Conservation (phyloP, 2,329 filamentous ascomycete species). For the Macrophomina tecta region DNA sequence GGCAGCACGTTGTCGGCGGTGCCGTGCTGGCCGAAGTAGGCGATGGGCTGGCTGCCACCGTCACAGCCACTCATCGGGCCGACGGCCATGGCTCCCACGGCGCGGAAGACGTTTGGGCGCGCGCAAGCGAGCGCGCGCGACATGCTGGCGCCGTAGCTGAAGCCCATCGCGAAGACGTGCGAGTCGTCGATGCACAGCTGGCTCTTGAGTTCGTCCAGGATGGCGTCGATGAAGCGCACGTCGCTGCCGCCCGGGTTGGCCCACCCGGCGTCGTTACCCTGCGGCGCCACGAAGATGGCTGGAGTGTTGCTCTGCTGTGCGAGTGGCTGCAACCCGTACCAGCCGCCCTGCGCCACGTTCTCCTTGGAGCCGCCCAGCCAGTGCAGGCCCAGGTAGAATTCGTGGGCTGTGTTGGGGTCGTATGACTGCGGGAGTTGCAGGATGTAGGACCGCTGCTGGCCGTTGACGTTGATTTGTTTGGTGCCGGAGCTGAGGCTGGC, state of each 20-base stretch:
- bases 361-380: slow-evolving; percentile 39
- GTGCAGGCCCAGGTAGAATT: slow-evolving; percentile 52
- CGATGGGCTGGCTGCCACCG: slow-evolving; percentile 48
- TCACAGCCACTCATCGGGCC: slow-evolving; percentile 34
- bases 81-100: slow-evolving; percentile 42
- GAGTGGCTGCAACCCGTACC: slow-evolving; percentile 48
- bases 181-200: slow-evolving; percentile 51
- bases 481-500: not conserved
- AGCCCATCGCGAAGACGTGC: slow-evolving; percentile 52
- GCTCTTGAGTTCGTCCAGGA: slow-evolving; percentile 46
- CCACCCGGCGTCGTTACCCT: slow-evolving; percentile 51
- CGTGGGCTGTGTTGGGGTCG: slow-evolving; percentile 47
- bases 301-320: slow-evolving; percentile 37
- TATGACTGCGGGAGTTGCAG: slow-evolving; percentile 50
- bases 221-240: slow-evolving; percentile 48
- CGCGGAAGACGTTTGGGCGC: slow-evolving; percentile 47
- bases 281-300: slow-evolving; percentile 53
- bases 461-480: slow-evolving; percentile 40
- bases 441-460: slow-evolving; percentile 48
- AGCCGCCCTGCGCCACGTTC: slow-evolving; percentile 34
- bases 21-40: slow-evolving; percentile 51
- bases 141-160: slow-evolving; percentile 54
- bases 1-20: slow-evolving; percentile 46
- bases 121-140: slow-evolving; percentile 51
- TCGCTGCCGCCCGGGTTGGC: slow-evolving; percentile 52